Conservation (phyloP, 1,284 basidiomycete species). For the Waitea zeae region DNA sequence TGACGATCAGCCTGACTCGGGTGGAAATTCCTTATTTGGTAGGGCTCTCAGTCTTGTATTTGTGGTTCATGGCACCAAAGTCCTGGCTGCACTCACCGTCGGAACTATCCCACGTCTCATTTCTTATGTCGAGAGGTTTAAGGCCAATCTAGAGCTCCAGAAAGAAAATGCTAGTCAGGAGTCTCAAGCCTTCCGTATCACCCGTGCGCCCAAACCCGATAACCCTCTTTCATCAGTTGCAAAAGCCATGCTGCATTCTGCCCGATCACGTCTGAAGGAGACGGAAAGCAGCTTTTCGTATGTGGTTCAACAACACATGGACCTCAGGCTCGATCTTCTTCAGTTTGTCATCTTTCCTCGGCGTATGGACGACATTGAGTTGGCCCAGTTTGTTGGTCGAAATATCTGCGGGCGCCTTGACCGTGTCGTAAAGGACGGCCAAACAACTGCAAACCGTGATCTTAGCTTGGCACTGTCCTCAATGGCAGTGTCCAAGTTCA, state of each 20-base stretch:
- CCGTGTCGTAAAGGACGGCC: constrained; percentile 34
- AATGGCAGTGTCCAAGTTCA: constrained; percentile 57
- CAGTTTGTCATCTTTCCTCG: constrained; percentile 61
- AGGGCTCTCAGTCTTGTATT: constrained; percentile 48
- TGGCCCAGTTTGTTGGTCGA: constrained; percentile 51
- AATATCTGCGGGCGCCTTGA: constrained; percentile 51
- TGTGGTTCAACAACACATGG: constrained; percentile 54
- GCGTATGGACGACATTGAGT: constrained; percentile 52
- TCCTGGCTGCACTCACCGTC: constrained; percentile 56
- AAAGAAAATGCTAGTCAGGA: constrained; percentile 56
- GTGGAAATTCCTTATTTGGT: neutral
- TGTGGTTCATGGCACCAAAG: constrained; percentile 54
- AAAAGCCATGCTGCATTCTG: constrained; percentile 65
- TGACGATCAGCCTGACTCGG: too few species aligned
- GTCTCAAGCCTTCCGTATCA: constrained; percentile 52
- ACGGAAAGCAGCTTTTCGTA: constrained; percentile 39
- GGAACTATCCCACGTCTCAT: constrained; percentile 59
- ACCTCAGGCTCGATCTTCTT: constrained; percentile 40
- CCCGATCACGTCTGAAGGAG: constrained; percentile 48
- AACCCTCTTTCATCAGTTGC: constrained; percentile 71
- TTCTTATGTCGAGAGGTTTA: constrained; percentile 56
- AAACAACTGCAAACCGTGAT: constrained; percentile 33
- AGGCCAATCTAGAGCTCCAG: constrained; percentile 54
- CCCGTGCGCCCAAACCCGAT: constrained; percentile 47
- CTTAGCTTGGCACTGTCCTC: constrained; percentile 52